phyloP scores from a whole-genome alignment of 345 rosid species.

The Rubroshorea leprosula region DNA sequence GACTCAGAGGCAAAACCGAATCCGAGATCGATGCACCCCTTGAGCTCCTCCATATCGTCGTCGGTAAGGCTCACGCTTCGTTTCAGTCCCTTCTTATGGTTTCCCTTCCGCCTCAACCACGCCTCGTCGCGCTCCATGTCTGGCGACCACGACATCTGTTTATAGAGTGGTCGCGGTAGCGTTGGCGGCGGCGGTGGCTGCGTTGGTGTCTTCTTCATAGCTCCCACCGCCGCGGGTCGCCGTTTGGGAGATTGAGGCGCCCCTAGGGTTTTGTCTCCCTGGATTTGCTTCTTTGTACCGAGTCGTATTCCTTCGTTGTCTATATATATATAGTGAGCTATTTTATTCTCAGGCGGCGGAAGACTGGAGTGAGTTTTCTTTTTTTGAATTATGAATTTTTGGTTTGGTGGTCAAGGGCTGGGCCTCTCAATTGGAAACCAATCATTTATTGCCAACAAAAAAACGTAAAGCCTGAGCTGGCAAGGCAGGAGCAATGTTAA shows the following conservation, averaged over 20 bases:
- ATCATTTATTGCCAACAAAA: background rate
- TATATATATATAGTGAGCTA: background rate
- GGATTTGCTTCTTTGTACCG: background rate
- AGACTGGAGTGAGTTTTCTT: background rate
- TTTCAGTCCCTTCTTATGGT: constrained; percentile 12
- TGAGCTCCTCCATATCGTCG: constrained; percentile 80
- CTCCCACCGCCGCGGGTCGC: background rate
- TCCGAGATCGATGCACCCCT: constrained; percentile 76
- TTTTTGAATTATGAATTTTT: too few relatives aligned
- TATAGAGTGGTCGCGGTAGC: constrained; percentile 33
- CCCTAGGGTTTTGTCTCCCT: constrained; percentile 13
- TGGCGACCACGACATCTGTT: constrained; percentile 79
- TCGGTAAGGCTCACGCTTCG: constrained; percentile 58
- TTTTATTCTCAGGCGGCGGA: background rate
- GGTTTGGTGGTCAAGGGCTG: background rate
- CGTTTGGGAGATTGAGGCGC: background rate
- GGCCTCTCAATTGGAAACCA: background rate
- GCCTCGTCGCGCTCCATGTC: constrained; percentile 67
- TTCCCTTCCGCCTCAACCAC: constrained; percentile 55
- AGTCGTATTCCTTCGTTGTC: background rate
- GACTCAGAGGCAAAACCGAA: constrained; percentile 70
- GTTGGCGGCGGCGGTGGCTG: constrained; percentile 26
- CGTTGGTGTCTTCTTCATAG: constrained; percentile 10
- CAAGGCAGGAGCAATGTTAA: too few relatives aligned
- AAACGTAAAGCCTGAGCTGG: background rate